These are phyloP conservation scores for Wickerhamomyces rabaulensis DNA, from an alignment of 805 yeast genomes.

Conservation along the genomic window DNA sequence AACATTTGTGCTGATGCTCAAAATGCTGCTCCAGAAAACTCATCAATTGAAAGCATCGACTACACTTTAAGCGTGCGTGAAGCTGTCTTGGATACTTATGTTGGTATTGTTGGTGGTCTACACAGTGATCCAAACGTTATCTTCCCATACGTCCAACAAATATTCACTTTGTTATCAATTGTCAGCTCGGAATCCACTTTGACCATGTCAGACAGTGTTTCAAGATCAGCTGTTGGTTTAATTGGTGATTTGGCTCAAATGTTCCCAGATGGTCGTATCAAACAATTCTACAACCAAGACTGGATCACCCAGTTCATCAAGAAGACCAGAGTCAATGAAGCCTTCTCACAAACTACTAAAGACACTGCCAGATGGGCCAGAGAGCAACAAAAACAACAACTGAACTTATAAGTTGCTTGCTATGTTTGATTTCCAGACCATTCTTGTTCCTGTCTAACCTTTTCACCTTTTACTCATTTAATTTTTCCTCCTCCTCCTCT, in stretches of 20 bases:
- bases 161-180: constrained; percentile 62
- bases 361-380: constrained; percentile 98
- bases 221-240: constrained; percentile 83
- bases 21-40: constrained; percentile 56
- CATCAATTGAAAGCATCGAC: constrained; percentile 70
- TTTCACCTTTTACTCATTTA: constrained; percentile 1
- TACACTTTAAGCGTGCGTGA: constrained; percentile 70
- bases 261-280: constrained; percentile 73
- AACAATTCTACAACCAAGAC: constrained; percentile 56
- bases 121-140: constrained; percentile 62
- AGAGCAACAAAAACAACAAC: constrained; percentile 43
- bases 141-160: constrained; percentile 58
- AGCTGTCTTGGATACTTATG: constrained; percentile 91
- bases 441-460: constrained; percentile 1
- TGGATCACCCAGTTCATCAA: constrained; percentile 81
- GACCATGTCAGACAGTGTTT: constrained; percentile 59
- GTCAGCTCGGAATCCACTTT: constrained; percentile 58
- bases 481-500: constrained; percentile 1
- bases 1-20: constrained; percentile 67
- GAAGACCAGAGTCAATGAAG: constrained; percentile 58
- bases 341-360: constrained; percentile 61
- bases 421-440: constrained; percentile 5
- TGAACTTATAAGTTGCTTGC: constrained; percentile 11
- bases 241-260: constrained; percentile 90
- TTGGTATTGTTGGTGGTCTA: constrained; percentile 91